These are phyloP conservation scores for Saccharomyces hybrid DNA, from an alignment of 1,139 yeast species.

Conservation along the genomic window DNA sequence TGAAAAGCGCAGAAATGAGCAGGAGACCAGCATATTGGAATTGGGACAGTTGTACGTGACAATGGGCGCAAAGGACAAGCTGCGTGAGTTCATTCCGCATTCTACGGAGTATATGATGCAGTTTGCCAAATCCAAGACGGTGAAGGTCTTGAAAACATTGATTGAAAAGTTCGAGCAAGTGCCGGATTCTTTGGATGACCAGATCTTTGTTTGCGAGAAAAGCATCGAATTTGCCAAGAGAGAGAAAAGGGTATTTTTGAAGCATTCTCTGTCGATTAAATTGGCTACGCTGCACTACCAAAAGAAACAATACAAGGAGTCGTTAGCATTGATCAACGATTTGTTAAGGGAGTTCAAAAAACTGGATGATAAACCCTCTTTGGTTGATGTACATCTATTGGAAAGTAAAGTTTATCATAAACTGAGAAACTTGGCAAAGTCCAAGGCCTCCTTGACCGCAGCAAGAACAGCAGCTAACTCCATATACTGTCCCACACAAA, in stretches of 20 bases:
- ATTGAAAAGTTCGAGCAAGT: conserved; percentile 72
- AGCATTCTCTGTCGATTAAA: conserved; percentile 82
- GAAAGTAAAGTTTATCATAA: conserved; percentile 90
- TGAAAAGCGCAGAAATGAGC: conserved; percentile 37
- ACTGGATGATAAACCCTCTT: conserved; percentile 88
- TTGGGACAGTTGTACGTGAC: conserved; percentile 52
- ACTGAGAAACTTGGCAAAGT: conserved; percentile 83
- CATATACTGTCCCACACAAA: conserved; percentile 87
- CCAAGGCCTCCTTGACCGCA: conserved; percentile 86
- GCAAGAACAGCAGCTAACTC: conserved; percentile 96
- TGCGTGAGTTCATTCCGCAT: conserved; percentile 56
- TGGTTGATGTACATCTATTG: conserved; percentile 90
- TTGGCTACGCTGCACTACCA: conserved; percentile 67
- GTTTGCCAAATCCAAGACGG: conserved; percentile 90
- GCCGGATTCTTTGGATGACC: conserved; percentile 61
- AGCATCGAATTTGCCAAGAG: conserved; percentile 82
- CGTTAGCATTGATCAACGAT: conserved; percentile 62
- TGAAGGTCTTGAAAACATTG: conserved; percentile 71
- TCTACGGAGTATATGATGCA: conserved; percentile 61
- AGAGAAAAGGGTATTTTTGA: conserved; percentile 78
- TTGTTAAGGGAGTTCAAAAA: conserved; percentile 82
- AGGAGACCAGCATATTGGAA: conserved; percentile 58
- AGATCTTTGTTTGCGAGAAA: conserved; percentile 67
- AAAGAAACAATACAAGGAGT: conserved; percentile 58
- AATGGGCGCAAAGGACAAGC: conserved; percentile 40